Evolutionary conservation across 148 eudicot genomes (phyloP), one percentile per base, ranked within the genome.

Genomic region (Linanthus parryae): DNA sequence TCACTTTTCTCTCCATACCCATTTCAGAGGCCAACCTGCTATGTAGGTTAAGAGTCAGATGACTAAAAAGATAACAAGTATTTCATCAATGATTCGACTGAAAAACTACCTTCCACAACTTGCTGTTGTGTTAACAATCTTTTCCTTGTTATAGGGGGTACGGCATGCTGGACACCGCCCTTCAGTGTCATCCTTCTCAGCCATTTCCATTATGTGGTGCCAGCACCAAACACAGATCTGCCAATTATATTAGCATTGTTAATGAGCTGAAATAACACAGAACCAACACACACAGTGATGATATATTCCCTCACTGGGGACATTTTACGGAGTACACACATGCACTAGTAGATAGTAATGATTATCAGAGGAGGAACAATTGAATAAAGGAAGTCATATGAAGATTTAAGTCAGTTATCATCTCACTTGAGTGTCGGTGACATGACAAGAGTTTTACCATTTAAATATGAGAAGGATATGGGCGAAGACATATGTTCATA

Each of bases 201-300:
- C 98, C 98, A 87, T 84, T 43, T 84, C 96, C 88, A 92, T 81
- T 33, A 92, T 75, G 70, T 92, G 96, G 81, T 92, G 94, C 98
- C 98, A 92, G 45, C 98, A 92, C 98, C 98, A 92, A 40, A 92
- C 90, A 79, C 98, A 92, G 44, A 92, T 80, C 98, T 92, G 81
- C 22, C 68, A n/a, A 54, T 21, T 20, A 33, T 8, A 9, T 17
- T 31, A 10, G 20, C 44, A 40, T 38, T 8, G 21, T 40, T 17
- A 16, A n/a, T 0, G 24, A 30, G 31, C 31, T 49, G 5, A 3
- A 19, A 11, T 6, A 5, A 36, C 12, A 1, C 16, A 15, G 42
- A 2, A 1, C 8, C 7, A 0, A 11, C 17, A 27, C 16, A 28
- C 18, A 12, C 17, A 20, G 7, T 1, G n/a, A n/a, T n/a, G n/a